Conservation (phyloP, 768 basidiomycete genomes). For the Tulasnella sp. region DNA sequence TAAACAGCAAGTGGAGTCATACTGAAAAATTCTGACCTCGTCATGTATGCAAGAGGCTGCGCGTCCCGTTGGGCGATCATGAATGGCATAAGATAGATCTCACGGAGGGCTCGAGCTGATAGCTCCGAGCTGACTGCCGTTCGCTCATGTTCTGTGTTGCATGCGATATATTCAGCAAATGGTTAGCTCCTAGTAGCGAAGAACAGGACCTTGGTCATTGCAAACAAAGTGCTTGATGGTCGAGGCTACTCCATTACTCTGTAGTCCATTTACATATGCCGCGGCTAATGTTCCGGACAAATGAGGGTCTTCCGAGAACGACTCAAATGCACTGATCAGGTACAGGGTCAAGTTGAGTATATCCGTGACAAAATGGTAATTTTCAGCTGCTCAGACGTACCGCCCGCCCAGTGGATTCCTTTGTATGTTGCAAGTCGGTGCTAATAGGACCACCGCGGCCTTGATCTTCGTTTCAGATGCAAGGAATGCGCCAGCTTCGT, state of each 20-base stretch:
- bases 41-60: slow-evolving; percentile 36
- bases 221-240: slow-evolving; percentile 75
- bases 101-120: slow-evolving; percentile 53
- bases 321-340: slow-evolving; percentile 65
- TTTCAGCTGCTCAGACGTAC: too few relatives aligned
- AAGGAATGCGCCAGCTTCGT: slow-evolving; percentile 50
- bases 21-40: slow-evolving; percentile 24
- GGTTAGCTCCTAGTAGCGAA: too few relatives aligned
- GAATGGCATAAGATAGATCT: slow-evolving; percentile 62
- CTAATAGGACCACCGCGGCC: slow-evolving; percentile 57
- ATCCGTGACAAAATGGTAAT: slow-evolving; percentile 1
- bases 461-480: slow-evolving; percentile 62
- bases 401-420: slow-evolving; percentile 30
- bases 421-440: slow-evolving; percentile 78
- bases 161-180: too few relatives aligned
- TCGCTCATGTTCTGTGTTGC: slow-evolving; percentile 36
- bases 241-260: slow-evolving; percentile 61
- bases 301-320: slow-evolving; percentile 67
- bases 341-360: neutral
- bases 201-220: slow-evolving; percentile 51
- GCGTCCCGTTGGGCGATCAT: slow-evolving; percentile 14
- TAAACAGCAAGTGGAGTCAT: neutral
- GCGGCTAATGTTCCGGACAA: slow-evolving; percentile 61
- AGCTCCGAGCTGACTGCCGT: slow-evolving; percentile 53
- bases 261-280: slow-evolving; percentile 66